phyloP scores from a whole-genome alignment of 179 eudicot species.

The Kewa caespitosa region DNA sequence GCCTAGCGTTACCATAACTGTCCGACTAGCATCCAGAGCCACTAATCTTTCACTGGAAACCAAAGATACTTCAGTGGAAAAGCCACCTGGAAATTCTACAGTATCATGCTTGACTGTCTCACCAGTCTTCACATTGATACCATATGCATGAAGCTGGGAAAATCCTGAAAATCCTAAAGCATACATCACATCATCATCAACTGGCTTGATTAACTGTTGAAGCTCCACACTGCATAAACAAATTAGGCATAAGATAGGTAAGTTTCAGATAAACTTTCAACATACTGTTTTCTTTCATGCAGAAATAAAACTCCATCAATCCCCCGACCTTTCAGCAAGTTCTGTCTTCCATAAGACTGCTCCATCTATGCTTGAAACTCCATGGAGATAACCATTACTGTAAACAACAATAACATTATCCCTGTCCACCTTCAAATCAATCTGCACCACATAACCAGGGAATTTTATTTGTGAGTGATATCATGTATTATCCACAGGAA shows the following conservation, averaged over 20 bases:
- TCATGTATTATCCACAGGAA: constrained; percentile 5
- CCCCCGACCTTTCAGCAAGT: constrained; percentile 60
- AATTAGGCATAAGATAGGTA: constrained; percentile 25
- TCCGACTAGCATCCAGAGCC: constrained; percentile 64
- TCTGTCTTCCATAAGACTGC: constrained; percentile 75
- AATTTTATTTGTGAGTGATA: constrained; percentile 5
- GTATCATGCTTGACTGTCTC: constrained; percentile 59
- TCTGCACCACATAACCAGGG: constrained; percentile 39
- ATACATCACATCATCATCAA: constrained; percentile 52
- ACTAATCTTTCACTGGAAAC: constrained; percentile 61
- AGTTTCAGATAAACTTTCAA: neutral
- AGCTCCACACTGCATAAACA: constrained; percentile 60
- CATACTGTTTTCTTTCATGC: too few relatives aligned
- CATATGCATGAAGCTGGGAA: constrained; percentile 52
- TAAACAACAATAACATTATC: constrained; percentile 67
- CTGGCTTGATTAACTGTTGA: constrained; percentile 66
- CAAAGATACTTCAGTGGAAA: constrained; percentile 64
- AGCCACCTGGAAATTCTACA: constrained; percentile 55
- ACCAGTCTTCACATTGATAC: constrained; percentile 67
- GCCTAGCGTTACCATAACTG: constrained; percentile 45
- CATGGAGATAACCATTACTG: constrained; percentile 74
- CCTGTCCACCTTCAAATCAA: constrained; percentile 63
- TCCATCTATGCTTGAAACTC: constrained; percentile 92
- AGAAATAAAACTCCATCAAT: constrained; percentile 23
- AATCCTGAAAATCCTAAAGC: constrained; percentile 62